Evolutionary conservation across 164 flowering plant genomes (phyloP).

Genomic region (Litsea cubeba): DNA sequence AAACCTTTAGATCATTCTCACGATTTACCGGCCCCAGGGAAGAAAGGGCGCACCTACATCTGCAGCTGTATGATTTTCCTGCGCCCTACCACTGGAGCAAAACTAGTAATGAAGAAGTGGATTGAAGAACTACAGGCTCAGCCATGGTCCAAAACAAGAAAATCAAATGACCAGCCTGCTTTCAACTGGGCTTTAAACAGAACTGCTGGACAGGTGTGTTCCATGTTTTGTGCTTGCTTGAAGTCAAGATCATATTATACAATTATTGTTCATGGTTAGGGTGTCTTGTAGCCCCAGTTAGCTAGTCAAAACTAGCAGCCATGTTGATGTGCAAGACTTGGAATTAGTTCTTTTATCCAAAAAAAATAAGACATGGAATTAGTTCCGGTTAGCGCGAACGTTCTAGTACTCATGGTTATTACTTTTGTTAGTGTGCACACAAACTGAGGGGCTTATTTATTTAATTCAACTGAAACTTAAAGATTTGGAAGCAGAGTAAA

Average conservation of each 20-base stretch:
- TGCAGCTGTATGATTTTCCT: constrained; percentile 97
- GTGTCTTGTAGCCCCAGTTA: neutral
- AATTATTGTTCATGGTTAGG: neutral
- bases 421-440: neutral
- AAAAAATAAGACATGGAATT: neutral
- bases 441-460: neutral
- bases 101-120: constrained; percentile 84
- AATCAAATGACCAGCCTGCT: constrained; percentile 93
- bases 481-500: neutral
- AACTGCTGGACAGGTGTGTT: constrained; percentile 70
- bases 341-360: neutral
- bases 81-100: constrained; percentile 84
- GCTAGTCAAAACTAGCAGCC: neutral
- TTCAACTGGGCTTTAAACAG: constrained; percentile 91
- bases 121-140: constrained; percentile 83
- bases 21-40: constrained; percentile 92
- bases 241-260: neutral
- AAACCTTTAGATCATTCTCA: constrained; percentile 86
- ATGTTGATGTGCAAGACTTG: neutral
- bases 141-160: constrained; percentile 83
- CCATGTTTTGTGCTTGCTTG: neutral
- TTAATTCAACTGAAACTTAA: neutral
- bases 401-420: neutral
- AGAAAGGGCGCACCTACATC: constrained; percentile 90
- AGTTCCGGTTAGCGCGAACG: neutral